Percentiles rank a stretch among this genome's conserved stretches.
Conservation (phyloP, 257 asterid genomes). For the Capsicum pubescens region DNA sequence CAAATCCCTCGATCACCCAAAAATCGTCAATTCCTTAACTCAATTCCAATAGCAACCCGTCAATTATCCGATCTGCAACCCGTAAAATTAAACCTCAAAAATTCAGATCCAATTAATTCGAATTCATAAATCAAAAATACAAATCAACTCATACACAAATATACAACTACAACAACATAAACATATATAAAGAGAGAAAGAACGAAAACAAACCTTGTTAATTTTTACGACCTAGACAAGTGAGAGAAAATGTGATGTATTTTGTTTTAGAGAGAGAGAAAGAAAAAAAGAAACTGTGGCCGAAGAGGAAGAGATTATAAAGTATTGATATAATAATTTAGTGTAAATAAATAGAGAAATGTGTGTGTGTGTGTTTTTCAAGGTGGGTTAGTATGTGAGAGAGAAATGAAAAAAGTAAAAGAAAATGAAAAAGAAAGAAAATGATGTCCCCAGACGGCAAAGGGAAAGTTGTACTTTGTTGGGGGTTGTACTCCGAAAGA, state of each 20-base stretch:
- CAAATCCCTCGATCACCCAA: constrained; percentile 33
- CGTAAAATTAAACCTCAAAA: constrained; percentile 26
- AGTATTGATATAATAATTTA: constrained; percentile 5
- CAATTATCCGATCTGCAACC: constrained; percentile 44
- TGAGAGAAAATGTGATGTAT: constrained; percentile 28
- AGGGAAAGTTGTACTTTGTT: constrained; percentile 30
- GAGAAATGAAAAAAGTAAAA: not conserved
- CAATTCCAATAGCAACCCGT: constrained; percentile 31
- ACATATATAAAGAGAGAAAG: not conserved
- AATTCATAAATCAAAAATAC: not conserved
- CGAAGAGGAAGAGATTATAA: constrained; percentile 24
- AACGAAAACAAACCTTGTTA: constrained; percentile 36
- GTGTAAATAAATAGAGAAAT: constrained; percentile 27
- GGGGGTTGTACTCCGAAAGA: not conserved
- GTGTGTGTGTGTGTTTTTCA: not conserved
- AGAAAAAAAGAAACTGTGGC: constrained; percentile 31
- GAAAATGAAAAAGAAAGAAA: constrained; percentile 11
- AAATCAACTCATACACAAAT: not conserved
- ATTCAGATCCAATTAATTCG: constrained; percentile 38
- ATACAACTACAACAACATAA: not conserved
- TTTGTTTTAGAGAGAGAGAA: constrained; percentile 35
- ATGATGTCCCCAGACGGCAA: constrained; percentile 29
- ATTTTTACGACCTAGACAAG: constrained; percentile 28
- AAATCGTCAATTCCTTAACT: constrained; percentile 19
- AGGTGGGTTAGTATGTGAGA: not conserved